Conservation (phyloP, 2,329 filamentous ascomycete species). For the Ascochyta lentis region DNA sequence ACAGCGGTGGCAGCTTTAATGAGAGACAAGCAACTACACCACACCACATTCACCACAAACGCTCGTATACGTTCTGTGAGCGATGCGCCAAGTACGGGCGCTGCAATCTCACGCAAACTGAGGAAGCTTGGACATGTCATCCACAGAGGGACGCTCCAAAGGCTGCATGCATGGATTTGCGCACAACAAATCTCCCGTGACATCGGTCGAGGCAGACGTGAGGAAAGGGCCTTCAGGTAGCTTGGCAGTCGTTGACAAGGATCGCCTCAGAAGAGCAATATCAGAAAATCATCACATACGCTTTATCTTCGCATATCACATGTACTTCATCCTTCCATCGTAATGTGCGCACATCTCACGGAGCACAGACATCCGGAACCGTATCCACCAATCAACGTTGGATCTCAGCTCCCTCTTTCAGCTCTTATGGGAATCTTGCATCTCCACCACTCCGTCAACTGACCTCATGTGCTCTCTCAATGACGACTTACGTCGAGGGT, state of each 20-base stretch:
- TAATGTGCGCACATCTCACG: background rate
- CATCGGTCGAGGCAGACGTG: background rate
- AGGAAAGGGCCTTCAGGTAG: background rate
- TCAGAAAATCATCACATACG: background rate
- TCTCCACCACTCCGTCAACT: background rate
- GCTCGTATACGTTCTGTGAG: background rate
- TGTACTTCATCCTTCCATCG: background rate
- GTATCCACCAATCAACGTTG: background rate
- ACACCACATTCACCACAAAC: background rate
- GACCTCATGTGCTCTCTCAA: constrained; percentile 3
- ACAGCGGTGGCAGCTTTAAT: background rate
- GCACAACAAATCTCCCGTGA: background rate
- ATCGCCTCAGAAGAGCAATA: background rate
- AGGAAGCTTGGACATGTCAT: background rate
- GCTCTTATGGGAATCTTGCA: no score
- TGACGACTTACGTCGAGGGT: background rate
- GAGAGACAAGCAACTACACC: background rate
- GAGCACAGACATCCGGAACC: background rate
- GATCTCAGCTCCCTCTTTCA: no score
- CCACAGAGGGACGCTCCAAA: background rate
- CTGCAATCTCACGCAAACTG: background rate
- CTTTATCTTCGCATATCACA: background rate
- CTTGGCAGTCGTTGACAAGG: background rate
- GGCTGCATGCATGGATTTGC: background rate
- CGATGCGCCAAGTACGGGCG: background rate